Base-by-base conservation (phyloP, 139 green algal genomes). In the Chlorella sorokiniana region DNA sequence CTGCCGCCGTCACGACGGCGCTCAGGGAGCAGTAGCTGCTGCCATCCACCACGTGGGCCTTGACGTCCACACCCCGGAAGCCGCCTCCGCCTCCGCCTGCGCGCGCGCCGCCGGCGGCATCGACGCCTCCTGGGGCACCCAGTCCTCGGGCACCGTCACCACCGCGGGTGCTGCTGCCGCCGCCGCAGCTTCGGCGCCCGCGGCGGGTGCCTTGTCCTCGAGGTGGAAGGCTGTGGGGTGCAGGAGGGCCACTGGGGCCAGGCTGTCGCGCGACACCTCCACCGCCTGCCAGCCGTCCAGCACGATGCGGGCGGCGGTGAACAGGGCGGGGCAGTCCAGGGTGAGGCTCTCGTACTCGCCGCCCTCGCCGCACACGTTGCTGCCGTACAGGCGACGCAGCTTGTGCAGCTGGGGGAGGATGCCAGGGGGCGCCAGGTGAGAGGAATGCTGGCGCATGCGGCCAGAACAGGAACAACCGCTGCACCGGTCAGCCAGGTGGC, bases 321-420 rank as follows among this genome's bases (percentile, higher is more conserved):
- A 98, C 37, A 96, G 33, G 22, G 56, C 16, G 0, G 95, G 91
- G 82, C 89, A 96, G 90, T 99, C 95, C 37, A 99, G 88, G 5
- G 91, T 94, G 0, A 99, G 86, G 16, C 91, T 98, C 87, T 99
- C 97, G 76, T 97, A 99, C 90, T 99, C 97, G 0, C 97, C 97
- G 10, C 97, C 97, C 88, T 99, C 97, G 0, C 97, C 97, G 83
- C 95, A 98, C 59, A 96, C 90, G 81, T 98, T 97, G 81, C 84
- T 92, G 64, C 94, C 95, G 78, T 93, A 99, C 35, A 81, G 64
- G 18, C 90, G 86, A 22, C 78, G 41, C 77, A 96, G 84, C 3
- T 51, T 33, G 31, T 88, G 79, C 78, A 98, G 88, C 33, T 84
- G 68, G 37, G 14, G 31, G n/a, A n/a, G n/a, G 42, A 14, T 0